These are phyloP conservation scores for Vaccinium myrtillus DNA, from an alignment of 148 eudicot genomes.

Conservation along the genomic window DNA sequence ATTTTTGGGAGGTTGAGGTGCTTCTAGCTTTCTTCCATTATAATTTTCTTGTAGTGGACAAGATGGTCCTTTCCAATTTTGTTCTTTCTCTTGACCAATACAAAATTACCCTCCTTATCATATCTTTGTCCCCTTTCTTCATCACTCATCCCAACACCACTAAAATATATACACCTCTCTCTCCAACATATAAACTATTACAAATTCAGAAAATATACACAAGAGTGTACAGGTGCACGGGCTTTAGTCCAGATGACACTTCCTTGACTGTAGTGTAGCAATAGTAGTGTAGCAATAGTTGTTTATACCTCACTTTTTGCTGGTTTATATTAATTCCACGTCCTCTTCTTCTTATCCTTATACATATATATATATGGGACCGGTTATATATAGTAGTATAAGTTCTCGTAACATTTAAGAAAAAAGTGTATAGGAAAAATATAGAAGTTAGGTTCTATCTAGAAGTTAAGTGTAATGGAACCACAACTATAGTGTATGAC, in stretches of 20 bases:
- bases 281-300: no score
- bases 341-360: no score
- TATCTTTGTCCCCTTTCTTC: constrained; percentile 33
- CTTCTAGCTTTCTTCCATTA: background rate
- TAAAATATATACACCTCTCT: background rate
- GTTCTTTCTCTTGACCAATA: constrained; percentile 33
- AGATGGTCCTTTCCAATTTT: constrained; percentile 32
- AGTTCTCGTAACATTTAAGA: no score
- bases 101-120: constrained; percentile 40
- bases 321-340: no score
- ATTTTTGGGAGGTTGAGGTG: background rate
- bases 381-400: no score
- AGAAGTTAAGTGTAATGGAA: background rate
- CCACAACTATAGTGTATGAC: background rate
- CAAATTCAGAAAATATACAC: background rate
- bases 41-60: constrained; percentile 17
- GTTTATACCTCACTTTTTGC: no score
- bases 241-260: no score
- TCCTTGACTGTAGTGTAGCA: no score
- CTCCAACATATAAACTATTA: constrained; percentile 11
- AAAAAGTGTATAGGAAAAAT: background rate
- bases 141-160: constrained; percentile 25
- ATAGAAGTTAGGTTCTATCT: background rate
- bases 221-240: no score
- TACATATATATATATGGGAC: no score